Base-by-base conservation (phyloP, 2,329 filamentous ascomycete species). In the Penicillium sp. region DNA sequence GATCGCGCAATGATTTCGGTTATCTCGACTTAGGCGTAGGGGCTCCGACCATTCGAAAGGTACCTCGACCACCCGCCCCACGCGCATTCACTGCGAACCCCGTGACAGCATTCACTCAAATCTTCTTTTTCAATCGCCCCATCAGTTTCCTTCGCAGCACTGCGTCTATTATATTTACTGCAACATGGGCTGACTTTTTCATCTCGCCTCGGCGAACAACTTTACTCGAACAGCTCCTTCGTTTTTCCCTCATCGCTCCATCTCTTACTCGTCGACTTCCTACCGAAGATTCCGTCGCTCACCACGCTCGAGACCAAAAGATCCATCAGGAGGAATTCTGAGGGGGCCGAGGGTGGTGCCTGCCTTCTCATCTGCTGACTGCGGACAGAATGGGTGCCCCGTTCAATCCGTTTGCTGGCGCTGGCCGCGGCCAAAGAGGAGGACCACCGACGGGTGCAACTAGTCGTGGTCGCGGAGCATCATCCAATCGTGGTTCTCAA, bases 371-470 rank as follows among this genome's bases (percentile, higher is more conserved):
- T 46, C 55, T 58, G 61, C 61, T 62, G 41, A 51, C 49, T 39
- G 56, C 61, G 63, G 58, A 34, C 60, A 68, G 57, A 47, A 70
- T 70, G 68, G 62, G 65, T 54, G 60, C 60, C 52, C 62, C 66
- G 33, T 59, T 65, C 34, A 68, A 64, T 49, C 61, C 66, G 36
- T 68, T 67, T 55, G 50, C 42, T 33, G 43, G 33, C 15, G 51
- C 56, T 51, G 57, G 54, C 44, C 59, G 61, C 26, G 56, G 56
- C 47, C 67, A 68, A 52, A 63, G 56, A 51, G 59, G 60, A 54
- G 66, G 62, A 43, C 54, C 57, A 54, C 42, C 17, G 40, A 49
- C 60, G 34, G 56, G 51, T 33, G 50, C 62, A 49, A 52, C 54
- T 42, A 56, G 58, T 33, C 64, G 64, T 50, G 67, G 67, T 50